A percentile compares a stretch with the other conserved stretches of the same genome.
These are phyloP conservation scores for Pseudopediastrum boryanum DNA, from an alignment of 139 green algal genomes.

Conservation along the genomic window DNA sequence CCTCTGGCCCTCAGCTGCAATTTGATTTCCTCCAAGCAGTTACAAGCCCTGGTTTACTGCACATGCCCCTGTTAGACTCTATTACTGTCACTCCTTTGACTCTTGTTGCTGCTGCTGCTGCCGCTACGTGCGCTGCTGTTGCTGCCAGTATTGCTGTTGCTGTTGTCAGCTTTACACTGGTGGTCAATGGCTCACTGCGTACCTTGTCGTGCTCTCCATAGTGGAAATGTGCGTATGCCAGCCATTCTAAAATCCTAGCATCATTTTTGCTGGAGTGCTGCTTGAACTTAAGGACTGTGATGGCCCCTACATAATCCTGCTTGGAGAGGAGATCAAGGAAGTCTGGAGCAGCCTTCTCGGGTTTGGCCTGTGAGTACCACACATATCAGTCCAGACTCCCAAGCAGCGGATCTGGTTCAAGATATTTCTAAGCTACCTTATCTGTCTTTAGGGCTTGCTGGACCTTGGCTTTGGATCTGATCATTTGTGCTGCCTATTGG, in stretches of 20 bases:
- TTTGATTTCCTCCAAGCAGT: no score
- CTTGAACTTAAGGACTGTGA: slow-evolving; percentile 74
- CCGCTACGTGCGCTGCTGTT: background rate
- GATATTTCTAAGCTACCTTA: background rate
- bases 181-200: background rate
- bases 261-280: slow-evolving; percentile 51
- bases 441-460: background rate
- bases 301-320: slow-evolving; percentile 75
- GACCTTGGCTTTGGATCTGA: slow-evolving; percentile 11
- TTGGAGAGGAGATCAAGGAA: slow-evolving; percentile 69
- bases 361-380: slow-evolving; percentile 16
- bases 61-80: no score
- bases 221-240: slow-evolving; percentile 84
- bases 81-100: no score
- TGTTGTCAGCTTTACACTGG: no score
- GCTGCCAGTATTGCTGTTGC: background rate
- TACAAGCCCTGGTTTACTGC: no score
- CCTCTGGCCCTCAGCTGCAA: no score
- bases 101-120: background rate
- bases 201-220: slow-evolving; percentile 82
- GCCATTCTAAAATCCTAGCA: slow-evolving; percentile 67
- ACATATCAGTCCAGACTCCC: no score
- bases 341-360: slow-evolving; percentile 54
- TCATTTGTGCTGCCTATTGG: no score
- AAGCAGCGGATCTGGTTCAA: background rate